These are phyloP conservation scores for Begonia fuchsioides DNA, from an alignment of 306 rosid genomes.

Conservation along the genomic window DNA sequence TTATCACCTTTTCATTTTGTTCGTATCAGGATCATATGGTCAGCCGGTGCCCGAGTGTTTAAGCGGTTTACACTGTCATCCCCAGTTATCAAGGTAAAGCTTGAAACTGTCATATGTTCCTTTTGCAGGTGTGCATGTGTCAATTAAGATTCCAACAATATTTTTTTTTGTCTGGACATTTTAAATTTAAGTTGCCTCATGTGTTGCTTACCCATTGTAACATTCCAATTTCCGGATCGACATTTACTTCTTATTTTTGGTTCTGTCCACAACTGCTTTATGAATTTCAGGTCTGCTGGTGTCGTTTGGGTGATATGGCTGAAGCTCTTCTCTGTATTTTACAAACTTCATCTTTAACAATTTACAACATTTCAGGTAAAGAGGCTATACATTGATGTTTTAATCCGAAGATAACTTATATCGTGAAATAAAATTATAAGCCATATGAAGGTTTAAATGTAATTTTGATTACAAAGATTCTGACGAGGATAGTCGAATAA, in stretches of 20 bases:
- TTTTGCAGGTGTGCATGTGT: too few relatives aligned
- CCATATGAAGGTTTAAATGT: too few relatives aligned
- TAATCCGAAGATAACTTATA: too few relatives aligned
- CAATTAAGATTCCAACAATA: too few relatives aligned
- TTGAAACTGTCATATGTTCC: too few relatives aligned
- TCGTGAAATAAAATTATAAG: too few relatives aligned
- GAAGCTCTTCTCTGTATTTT: constrained; percentile 81
- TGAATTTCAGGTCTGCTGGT: constrained; percentile 72
- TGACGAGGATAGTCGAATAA: too few relatives aligned
- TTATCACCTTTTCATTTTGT: neutral
- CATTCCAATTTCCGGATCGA: too few relatives aligned
- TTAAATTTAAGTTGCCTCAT: too few relatives aligned
- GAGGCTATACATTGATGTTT: constrained; percentile 8
- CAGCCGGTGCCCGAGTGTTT: constrained; percentile 74
- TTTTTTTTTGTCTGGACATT: too few relatives aligned
- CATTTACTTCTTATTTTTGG: neutral
- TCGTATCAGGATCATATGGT: constrained; percentile 69
- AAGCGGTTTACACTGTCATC: constrained; percentile 70
- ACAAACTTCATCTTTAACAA: constrained; percentile 58
- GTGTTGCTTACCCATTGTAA: too few relatives aligned
- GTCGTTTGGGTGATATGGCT: constrained; percentile 51
- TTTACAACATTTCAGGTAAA: constrained; percentile 79
- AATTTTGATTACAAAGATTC: too few relatives aligned
- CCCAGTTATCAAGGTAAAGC: constrained; percentile 41
- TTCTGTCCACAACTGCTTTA: neutral